A percentile compares a stretch with the other conserved stretches of the same genome.
Evolutionary conservation across 164 flowering plant species (phyloP).

Genomic region (Euptelea pleiosperma): DNA sequence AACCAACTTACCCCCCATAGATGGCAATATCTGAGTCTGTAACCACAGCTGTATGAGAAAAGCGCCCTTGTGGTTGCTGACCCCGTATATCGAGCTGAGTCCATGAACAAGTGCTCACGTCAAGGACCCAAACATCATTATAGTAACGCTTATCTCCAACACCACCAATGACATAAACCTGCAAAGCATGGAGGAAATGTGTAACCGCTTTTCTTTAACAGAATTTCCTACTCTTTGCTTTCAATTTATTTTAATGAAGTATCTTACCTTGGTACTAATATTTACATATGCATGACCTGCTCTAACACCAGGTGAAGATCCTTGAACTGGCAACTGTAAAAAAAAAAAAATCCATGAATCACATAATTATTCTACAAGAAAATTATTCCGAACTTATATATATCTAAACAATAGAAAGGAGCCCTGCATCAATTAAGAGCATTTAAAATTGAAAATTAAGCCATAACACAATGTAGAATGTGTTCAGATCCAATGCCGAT

Average conservation of each 20-base stretch:
- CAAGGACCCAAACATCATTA: conserved; percentile 85
- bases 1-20: conserved; percentile 81
- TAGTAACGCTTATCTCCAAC: conserved; percentile 88
- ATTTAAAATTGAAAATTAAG: no score
- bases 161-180: conserved; percentile 88
- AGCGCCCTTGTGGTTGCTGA: conserved; percentile 86
- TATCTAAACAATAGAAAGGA: no score
- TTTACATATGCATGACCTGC: conserved; percentile 86
- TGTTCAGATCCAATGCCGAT: no score
- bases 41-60: conserved; percentile 83
- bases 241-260: background rate
- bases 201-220: background rate
- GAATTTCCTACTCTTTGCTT: background rate
- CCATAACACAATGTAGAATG: no score
- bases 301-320: conserved; percentile 74
- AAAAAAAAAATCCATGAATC: background rate
- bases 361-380: no score
- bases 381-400: no score
- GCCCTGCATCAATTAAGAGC: no score
- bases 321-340: conserved; percentile 56
- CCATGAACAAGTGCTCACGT: conserved; percentile 60
- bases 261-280: conserved; percentile 67
- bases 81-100: conserved; percentile 56
- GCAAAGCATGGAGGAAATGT: conserved; percentile 6
- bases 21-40: conserved; percentile 60